Evolutionary conservation across 176 grass and related monocot species (phyloP).

Genomic region (Tuctoria greenei): DNA sequence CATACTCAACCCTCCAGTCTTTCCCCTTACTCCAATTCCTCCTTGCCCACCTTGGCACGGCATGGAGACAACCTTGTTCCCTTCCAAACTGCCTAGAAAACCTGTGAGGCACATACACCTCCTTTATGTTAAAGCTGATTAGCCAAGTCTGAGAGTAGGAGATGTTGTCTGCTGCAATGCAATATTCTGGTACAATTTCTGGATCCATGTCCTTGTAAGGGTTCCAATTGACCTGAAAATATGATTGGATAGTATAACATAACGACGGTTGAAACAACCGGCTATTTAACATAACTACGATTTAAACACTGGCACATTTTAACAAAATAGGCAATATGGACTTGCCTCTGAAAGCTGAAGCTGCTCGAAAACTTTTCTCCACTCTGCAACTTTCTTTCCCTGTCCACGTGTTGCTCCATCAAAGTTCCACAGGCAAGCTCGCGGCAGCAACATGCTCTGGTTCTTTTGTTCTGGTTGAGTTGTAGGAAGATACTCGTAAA

Average conservation of each 20-base stretch:
- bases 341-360: conserved; percentile 53
- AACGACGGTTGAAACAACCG: conserved; percentile 5
- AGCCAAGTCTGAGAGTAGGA: conserved; percentile 55
- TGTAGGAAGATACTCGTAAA: conserved; percentile 58
- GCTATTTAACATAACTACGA: background rate
- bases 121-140: conserved; percentile 68
- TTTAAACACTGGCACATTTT: background rate
- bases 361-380: conserved; percentile 59
- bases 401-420: conserved; percentile 60
- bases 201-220: conserved; percentile 60
- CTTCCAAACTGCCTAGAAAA: conserved; percentile 60
- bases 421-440: conserved; percentile 54
- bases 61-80: conserved; percentile 51
- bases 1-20: conserved; percentile 65
- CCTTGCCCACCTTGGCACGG: conserved; percentile 57
- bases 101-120: conserved; percentile 61
- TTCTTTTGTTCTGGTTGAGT: conserved; percentile 72
- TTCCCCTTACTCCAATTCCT: conserved; percentile 59
- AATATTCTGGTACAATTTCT: conserved; percentile 58
- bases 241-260: conserved; percentile 21
- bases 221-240: conserved; percentile 63
- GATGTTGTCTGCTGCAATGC: conserved; percentile 56
- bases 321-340: conserved; percentile 25
- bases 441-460: conserved; percentile 45
- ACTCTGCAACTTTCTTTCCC: conserved; percentile 58